Percentiles rank a stretch among this genome's conserved stretches.
phyloP scores from a whole-genome alignment of 257 asterid genomes.

The Solanum pinnatisectum region DNA sequence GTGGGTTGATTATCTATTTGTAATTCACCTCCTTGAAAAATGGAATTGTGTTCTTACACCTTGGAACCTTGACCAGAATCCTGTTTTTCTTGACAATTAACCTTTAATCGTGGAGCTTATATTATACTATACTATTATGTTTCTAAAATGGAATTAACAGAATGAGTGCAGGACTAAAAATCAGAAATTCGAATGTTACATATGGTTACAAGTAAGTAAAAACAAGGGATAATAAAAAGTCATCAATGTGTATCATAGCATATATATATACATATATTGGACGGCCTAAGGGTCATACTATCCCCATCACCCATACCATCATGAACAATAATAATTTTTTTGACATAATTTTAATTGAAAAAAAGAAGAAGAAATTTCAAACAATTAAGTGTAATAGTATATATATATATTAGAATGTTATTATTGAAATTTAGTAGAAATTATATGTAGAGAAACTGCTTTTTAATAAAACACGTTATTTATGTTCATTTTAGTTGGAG shows the following conservation, averaged over 20 bases:
- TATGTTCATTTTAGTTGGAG: not conserved
- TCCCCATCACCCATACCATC: not conserved
- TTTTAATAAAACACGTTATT: no score
- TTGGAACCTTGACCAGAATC: not conserved
- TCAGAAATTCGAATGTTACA: no score
- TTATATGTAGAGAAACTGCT: no score
- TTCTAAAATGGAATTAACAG: not conserved
- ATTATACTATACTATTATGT: no score
- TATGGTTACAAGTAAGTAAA: not conserved
- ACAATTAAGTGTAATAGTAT: no score
- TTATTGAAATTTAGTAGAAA: no score
- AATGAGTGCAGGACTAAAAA: no score
- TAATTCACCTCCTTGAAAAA: not conserved
- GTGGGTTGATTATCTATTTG: not conserved
- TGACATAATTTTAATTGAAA: no score
- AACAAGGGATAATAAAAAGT: no score
- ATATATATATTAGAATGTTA: no score
- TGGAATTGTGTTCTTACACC: not conserved
- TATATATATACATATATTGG: not conserved
- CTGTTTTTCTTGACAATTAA: not conserved
- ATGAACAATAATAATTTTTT: not conserved
- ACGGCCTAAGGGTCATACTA: not conserved
- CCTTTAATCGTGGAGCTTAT: not conserved
- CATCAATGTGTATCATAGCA: not conserved
- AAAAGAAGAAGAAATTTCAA: no score